Percentiles rank a stretch among this genome's conserved stretches.
phyloP scores from a whole-genome alignment of 2,329 filamentous ascomycete genomes.

The Colletotrichum paranaense region DNA sequence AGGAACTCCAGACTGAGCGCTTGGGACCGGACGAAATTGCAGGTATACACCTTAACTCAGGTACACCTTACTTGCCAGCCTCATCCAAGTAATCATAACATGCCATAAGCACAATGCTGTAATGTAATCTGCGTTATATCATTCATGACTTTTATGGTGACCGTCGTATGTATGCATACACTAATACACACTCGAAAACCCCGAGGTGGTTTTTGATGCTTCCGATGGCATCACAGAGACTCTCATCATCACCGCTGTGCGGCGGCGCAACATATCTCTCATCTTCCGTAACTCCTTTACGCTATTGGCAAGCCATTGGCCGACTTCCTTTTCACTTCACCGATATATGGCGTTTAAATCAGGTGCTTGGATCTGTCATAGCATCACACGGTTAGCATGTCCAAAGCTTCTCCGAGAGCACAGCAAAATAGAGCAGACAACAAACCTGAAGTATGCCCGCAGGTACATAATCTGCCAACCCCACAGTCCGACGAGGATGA shows the following conservation, averaged over 20 bases:
- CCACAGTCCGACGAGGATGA: slow-evolving; percentile 88
- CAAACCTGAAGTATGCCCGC: slow-evolving; percentile 90
- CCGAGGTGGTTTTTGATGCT: slow-evolving; percentile 28
- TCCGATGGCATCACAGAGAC: slow-evolving; percentile 24
- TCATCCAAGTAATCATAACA: background rate
- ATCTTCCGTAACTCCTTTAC: slow-evolving; percentile 21
- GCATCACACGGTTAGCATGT: slow-evolving; percentile 25
- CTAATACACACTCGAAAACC: slow-evolving; percentile 34
- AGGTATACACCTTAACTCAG: background rate
- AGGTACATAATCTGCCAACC: slow-evolving; percentile 98
- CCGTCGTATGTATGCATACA: slow-evolving; percentile 32
- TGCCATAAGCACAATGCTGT: background rate
- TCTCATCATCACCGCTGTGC: slow-evolving; percentile 15
- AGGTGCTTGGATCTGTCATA: slow-evolving; percentile 73
- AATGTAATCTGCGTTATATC: slow-evolving; percentile 30
- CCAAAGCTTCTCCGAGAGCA: background rate
- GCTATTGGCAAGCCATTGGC: background rate
- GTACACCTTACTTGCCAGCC: too few species aligned
- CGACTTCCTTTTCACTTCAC: background rate
- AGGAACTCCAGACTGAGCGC: too few species aligned
- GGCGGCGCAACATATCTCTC: background rate
- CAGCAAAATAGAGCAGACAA: background rate
- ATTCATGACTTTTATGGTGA: slow-evolving; percentile 36
- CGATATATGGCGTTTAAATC: slow-evolving; percentile 57
- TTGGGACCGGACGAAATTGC: too few species aligned